Evolutionary conservation across 2,329 filamentous ascomycete species (phyloP).

Genomic region (Lasiodiplodia sp.): DNA sequence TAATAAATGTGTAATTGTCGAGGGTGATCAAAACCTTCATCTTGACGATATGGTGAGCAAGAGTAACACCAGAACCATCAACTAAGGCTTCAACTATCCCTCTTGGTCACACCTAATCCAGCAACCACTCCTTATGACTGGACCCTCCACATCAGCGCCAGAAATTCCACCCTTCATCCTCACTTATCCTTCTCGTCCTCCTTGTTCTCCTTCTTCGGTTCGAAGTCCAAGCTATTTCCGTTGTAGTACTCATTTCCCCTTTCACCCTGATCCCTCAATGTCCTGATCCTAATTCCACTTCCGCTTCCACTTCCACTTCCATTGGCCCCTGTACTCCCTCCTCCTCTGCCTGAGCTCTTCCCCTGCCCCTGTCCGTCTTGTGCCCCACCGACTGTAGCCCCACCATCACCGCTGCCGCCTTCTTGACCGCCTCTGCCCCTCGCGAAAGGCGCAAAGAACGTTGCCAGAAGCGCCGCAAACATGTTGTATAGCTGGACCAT

Average conservation of each 20-base stretch:
- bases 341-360: slow-evolving; percentile 37
- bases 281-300: slow-evolving; percentile 50
- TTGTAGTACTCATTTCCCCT: slow-evolving; percentile 77
- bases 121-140: neutral
- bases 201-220: slow-evolving; percentile 59
- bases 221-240: slow-evolving; percentile 82
- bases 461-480: slow-evolving; percentile 27
- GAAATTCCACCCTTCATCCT: neutral
- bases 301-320: slow-evolving; percentile 31
- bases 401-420: neutral
- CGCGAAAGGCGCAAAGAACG: slow-evolving; percentile 26
- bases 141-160: neutral
- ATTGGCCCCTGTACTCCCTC: slow-evolving; percentile 23
- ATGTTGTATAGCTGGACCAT: slow-evolving; percentile 15
- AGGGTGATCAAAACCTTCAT: neutral
- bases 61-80: neutral
- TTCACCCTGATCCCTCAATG: slow-evolving; percentile 54
- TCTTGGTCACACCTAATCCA: neutral
- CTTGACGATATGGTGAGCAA: neutral
- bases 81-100: neutral
- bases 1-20: neutral
- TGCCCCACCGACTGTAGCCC: neutral
- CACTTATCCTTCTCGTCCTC: neutral
- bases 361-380: slow-evolving; percentile 38
- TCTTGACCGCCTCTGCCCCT: slow-evolving; percentile 14